These are phyloP conservation scores for Metschnikowia colocasiae DNA, from an alignment of 805 yeast genomes.

Conservation along the genomic window DNA sequence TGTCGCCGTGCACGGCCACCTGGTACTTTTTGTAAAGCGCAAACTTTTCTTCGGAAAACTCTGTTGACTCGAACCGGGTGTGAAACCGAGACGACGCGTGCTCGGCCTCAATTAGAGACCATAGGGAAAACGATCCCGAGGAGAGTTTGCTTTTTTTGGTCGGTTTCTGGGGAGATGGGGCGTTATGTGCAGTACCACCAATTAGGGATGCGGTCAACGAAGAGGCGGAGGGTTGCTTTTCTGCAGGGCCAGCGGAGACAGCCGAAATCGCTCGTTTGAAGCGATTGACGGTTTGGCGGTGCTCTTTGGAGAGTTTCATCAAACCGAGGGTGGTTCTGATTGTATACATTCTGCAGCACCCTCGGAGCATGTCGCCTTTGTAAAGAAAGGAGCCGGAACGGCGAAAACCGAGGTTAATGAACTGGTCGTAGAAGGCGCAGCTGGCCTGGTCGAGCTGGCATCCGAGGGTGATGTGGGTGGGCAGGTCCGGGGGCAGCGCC, in stretches of 20 bases:
- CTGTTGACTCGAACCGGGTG: conserved; percentile 52
- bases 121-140: conserved; percentile 1
- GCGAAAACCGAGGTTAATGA: conserved; percentile 73
- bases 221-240: too few relatives aligned
- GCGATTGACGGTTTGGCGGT: conserved; percentile 59
- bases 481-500: conserved; percentile 17
- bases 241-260: conserved; percentile 1
- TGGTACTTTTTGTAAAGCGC: conserved; percentile 67
- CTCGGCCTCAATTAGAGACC: conserved; percentile 38
- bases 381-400: conserved; percentile 70
- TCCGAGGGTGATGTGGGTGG: conserved; percentile 30
- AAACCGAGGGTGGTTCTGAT: conserved; percentile 55
- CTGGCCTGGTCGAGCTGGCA: conserved; percentile 44
- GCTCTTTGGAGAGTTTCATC: conserved; percentile 58
- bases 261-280: conserved; percentile 43
- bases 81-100: conserved; percentile 30
- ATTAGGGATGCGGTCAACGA: too few relatives aligned
- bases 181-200: neutral
- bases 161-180: neutral
- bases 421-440: conserved; percentile 52
- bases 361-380: conserved; percentile 61
- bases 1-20: conserved; percentile 62
- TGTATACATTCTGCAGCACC: conserved; percentile 78
- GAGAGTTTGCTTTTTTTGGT: neutral
- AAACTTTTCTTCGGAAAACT: conserved; percentile 55